Evolutionary conservation across 192 early-diverging fungal species (phyloP).

Genomic region (Backusella luteola): DNA sequence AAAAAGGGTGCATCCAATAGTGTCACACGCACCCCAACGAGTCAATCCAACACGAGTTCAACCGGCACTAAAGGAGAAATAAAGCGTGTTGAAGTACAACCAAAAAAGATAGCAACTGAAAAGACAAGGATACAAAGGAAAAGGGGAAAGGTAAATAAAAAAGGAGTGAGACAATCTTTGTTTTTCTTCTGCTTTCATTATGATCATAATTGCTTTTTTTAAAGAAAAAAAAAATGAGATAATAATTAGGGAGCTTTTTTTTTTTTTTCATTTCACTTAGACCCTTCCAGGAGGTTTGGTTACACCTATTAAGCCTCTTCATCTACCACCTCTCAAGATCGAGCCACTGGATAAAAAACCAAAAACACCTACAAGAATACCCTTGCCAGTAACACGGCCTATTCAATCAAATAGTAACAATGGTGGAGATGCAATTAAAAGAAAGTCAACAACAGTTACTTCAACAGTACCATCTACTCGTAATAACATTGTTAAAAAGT

Average conservation of each 20-base stretch:
- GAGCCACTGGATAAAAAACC: slow-evolving; percentile 9
- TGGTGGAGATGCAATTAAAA: not conserved
- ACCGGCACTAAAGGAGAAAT: not conserved
- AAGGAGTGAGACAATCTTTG: not conserved
- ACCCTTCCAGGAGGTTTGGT: slow-evolving; percentile 15
- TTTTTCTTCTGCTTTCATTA: not conserved
- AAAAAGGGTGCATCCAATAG: not conserved
- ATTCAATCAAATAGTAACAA: not conserved
- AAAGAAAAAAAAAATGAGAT: not conserved
- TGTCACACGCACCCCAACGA: slow-evolving; percentile 1
- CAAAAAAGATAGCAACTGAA: not conserved
- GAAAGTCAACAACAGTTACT: not conserved
- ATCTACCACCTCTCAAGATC: slow-evolving; percentile 17
- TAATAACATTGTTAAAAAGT: not conserved
- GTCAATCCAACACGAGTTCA: slow-evolving; percentile 4
- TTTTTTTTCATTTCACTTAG: slow-evolving; percentile 2
- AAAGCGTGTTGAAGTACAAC: not conserved
- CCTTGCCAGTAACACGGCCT: slow-evolving; percentile 10
- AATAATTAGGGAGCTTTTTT: not conserved
- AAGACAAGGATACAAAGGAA: not conserved
- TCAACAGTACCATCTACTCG: not conserved
- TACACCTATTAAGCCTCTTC: slow-evolving; percentile 5
- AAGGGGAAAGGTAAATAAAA: not conserved
- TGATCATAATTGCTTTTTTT: not conserved
- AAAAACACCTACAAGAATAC: slow-evolving; percentile 20